phyloP scores from a whole-genome alignment of 2,329 filamentous ascomycete genomes.

The Aspergillus sp. region DNA sequence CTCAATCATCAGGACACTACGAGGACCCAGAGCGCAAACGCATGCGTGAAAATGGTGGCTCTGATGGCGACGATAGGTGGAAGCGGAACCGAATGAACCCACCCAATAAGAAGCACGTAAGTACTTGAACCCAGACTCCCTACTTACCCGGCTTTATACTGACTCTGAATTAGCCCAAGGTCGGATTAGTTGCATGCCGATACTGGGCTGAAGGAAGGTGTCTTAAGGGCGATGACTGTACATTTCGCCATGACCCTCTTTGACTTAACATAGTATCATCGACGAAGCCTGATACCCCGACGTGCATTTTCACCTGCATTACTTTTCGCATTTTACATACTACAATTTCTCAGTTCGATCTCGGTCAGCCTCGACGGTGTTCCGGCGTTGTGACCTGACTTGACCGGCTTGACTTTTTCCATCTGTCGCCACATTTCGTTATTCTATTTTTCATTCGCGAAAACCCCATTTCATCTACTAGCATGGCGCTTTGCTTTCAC shows the following conservation, averaged over 20 bases:
- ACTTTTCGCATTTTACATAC: neutral
- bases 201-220: slow-evolving; percentile 57
- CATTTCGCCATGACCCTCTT: slow-evolving; percentile 47
- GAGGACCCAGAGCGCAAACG: slow-evolving; percentile 46
- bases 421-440: neutral
- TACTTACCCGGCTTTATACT: slow-evolving; percentile 7
- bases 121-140: slow-evolving; percentile 3
- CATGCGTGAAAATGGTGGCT: slow-evolving; percentile 33
- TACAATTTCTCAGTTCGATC: neutral
- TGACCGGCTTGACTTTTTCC: neutral
- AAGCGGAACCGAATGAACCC: slow-evolving; percentile 38
- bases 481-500: neutral
- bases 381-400: slow-evolving; percentile 10
- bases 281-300: slow-evolving; percentile 17
- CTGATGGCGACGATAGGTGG: slow-evolving; percentile 34
- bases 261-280: slow-evolving; percentile 9
- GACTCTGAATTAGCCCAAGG: slow-evolving; percentile 37
- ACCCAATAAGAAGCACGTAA: slow-evolving; percentile 40
- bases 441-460: neutral
- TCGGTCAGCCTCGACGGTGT: neutral
- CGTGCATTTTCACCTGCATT: slow-evolving; percentile 7
- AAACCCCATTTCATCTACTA: neutral
- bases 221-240: slow-evolving; percentile 53
- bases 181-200: slow-evolving; percentile 49
- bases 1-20: slow-evolving; percentile 22